Evolutionary conservation across 371 early-diverging fungal genomes (phyloP).

Genomic region (Syncephalis fuscata): DNA sequence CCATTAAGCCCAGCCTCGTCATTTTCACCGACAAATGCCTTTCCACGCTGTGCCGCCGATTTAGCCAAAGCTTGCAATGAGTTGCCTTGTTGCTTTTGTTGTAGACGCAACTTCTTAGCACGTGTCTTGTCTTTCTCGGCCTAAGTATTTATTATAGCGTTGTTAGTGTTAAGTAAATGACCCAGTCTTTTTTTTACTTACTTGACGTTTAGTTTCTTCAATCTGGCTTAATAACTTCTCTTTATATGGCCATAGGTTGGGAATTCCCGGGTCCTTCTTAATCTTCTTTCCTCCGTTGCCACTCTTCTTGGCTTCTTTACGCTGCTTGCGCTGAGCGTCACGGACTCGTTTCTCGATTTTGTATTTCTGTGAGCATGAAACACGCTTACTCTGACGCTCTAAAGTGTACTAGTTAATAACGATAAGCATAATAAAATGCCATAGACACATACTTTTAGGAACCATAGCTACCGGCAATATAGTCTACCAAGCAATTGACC

Average conservation of each 20-base stretch:
- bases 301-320: constrained; percentile 35
- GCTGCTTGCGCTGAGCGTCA: constrained; percentile 58
- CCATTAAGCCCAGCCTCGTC: constrained; percentile 21
- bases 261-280: constrained; percentile 91
- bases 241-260: constrained; percentile 72
- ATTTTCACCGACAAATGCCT: constrained; percentile 32
- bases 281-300: constrained; percentile 2
- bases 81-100: constrained; percentile 20
- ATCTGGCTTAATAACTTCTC: constrained; percentile 66
- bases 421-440: too few species aligned
- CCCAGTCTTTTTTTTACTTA: constrained; percentile 4
- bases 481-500: too few species aligned
- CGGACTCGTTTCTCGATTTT: constrained; percentile 55
- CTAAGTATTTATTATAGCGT: background rate
- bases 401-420: background rate
- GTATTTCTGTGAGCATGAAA: constrained; percentile 42
- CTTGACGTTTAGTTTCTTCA: constrained; percentile 25
- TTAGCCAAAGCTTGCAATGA: constrained; percentile 25
- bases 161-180: background rate
- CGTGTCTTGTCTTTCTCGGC: constrained; percentile 9
- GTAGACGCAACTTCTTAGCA: constrained; percentile 7
- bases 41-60: constrained; percentile 37
- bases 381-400: constrained; percentile 33
- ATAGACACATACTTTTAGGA: too few species aligned
- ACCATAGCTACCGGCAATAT: too few species aligned